Conservation (phyloP, 139 green algal genomes). For the Parachlorella kessleri region DNA sequence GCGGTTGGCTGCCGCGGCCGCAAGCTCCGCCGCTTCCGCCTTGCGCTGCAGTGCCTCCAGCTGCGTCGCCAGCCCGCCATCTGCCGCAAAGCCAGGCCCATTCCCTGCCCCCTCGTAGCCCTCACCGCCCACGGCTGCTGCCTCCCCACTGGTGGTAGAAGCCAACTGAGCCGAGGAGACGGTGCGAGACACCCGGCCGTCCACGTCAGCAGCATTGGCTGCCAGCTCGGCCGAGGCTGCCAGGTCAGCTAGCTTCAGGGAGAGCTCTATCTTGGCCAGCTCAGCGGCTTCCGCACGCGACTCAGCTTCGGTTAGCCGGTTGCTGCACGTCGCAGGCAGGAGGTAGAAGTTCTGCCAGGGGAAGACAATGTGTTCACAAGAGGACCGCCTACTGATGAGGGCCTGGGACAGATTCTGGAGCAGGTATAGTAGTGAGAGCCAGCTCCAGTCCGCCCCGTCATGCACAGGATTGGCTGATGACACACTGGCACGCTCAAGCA, state of each 20-base stretch:
- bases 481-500: too few species aligned
- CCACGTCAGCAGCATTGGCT: conserved; percentile 16
- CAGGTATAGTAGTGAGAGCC: too few species aligned
- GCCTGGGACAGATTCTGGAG: too few species aligned
- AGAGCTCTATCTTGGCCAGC: conserved; percentile 54
- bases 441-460: too few species aligned
- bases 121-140: not conserved
- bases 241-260: conserved; percentile 39
- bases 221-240: conserved; percentile 6
- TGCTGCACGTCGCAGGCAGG: conserved; percentile 8
- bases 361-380: too few species aligned
- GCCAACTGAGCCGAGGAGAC: not conserved
- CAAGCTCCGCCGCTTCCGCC: conserved; percentile 40
- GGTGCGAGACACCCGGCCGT: conserved; percentile 20
- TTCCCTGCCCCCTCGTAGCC: not conserved
- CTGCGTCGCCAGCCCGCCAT: too few species aligned
- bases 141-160: not conserved
- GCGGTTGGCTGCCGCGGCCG: conserved; percentile 32
- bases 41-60: conserved; percentile 11
- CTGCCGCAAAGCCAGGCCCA: not conserved
- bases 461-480: too few species aligned
- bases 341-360: too few species aligned
- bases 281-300: conserved; percentile 36
- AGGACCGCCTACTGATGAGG: too few species aligned
- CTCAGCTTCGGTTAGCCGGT: conserved; percentile 22